Evolutionary conservation across 1,284 basidiomycete genomes (phyloP).

Genomic region (Rhizoctonia solani): DNA sequence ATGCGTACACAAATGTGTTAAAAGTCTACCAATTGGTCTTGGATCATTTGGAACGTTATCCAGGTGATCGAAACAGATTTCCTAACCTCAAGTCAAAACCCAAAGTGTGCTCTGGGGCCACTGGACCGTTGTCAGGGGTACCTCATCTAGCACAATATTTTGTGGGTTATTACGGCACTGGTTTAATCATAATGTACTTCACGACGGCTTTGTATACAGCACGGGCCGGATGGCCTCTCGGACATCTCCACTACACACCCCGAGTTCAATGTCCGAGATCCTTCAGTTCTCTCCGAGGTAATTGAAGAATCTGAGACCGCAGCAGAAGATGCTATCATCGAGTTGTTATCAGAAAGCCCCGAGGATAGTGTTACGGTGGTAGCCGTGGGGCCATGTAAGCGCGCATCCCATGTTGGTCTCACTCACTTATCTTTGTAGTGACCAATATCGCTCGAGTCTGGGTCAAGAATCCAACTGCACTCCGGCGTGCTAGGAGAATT

Average conservation of each 20-base stretch:
- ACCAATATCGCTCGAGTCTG: slow-evolving; percentile 82
- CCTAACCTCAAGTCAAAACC: slow-evolving; percentile 60
- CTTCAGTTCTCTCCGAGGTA: slow-evolving; percentile 46
- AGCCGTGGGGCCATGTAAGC: slow-evolving; percentile 73
- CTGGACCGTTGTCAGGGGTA: slow-evolving; percentile 76
- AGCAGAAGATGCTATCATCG: slow-evolving; percentile 68
- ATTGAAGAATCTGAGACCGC: slow-evolving; percentile 44
- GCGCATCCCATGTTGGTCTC: neutral
- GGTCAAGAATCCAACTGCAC: slow-evolving; percentile 59
- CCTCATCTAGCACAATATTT: slow-evolving; percentile 86
- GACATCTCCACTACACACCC: slow-evolving; percentile 74
- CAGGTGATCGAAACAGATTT: slow-evolving; percentile 61
- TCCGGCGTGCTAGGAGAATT: slow-evolving; percentile 64
- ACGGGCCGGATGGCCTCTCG: slow-evolving; percentile 78
- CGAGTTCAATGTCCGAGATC: slow-evolving; percentile 55
- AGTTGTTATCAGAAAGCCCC: slow-evolving; percentile 64
- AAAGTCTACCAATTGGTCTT: slow-evolving; percentile 77
- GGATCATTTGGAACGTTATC: slow-evolving; percentile 63
- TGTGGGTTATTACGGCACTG: slow-evolving; percentile 40
- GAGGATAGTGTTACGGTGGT: slow-evolving; percentile 78
- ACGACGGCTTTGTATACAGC: slow-evolving; percentile 42
- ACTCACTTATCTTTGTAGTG: slow-evolving; percentile 46
- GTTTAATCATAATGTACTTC: neutral
- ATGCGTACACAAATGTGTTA: slow-evolving; percentile 63
- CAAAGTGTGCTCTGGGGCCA: slow-evolving; percentile 67